Conservation (phyloP, 495 filamentous ascomycete genomes). For the Hypoxylon crocopeplum region DNA sequence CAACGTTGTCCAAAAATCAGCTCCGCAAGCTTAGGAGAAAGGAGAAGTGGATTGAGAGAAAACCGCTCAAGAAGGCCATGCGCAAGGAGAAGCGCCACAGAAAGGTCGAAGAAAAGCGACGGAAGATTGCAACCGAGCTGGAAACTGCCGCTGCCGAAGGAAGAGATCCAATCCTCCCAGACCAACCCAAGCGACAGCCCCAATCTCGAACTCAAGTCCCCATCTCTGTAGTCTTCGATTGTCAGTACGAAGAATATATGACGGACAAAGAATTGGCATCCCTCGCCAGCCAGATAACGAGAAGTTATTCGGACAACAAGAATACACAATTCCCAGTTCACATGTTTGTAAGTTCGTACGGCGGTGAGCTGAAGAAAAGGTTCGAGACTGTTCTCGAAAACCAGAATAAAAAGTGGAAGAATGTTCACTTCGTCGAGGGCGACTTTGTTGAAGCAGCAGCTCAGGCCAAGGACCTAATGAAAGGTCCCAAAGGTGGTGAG, state of each 20-base stretch:
- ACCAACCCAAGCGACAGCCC: conserved; percentile 34
- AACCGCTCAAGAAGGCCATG: conserved; percentile 69
- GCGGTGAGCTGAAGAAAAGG: conserved; percentile 74
- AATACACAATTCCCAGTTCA: conserved; percentile 68
- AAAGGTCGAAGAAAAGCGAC: conserved; percentile 64
- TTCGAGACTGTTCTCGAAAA: conserved; percentile 76
- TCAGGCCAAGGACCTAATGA: conserved; percentile 67
- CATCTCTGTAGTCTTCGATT: conserved; percentile 84
- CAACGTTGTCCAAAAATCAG: conserved; percentile 77
- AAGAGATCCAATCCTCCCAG: conserved; percentile 40
- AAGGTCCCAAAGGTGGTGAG: conserved; percentile 54
- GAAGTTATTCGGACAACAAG: conserved; percentile 87
- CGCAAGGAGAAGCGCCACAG: conserved; percentile 75
- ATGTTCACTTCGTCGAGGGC: conserved; percentile 69
- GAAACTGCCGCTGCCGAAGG: conserved; percentile 52
- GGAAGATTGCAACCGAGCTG: conserved; percentile 47
- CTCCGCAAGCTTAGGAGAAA: conserved; percentile 73
- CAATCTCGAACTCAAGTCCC: conserved; percentile 63
- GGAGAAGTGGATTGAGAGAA: conserved; percentile 72
- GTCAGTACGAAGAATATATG: conserved; percentile 92
- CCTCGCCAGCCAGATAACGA: conserved; percentile 79
- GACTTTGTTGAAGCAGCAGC: conserved; percentile 72
- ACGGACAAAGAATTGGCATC: conserved; percentile 80
- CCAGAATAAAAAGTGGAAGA: conserved; percentile 79
- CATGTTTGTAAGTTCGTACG: conserved; percentile 77